Evolutionary conservation across 306 rosid genomes (phyloP).

Genomic region (Neltuma alba): DNA sequence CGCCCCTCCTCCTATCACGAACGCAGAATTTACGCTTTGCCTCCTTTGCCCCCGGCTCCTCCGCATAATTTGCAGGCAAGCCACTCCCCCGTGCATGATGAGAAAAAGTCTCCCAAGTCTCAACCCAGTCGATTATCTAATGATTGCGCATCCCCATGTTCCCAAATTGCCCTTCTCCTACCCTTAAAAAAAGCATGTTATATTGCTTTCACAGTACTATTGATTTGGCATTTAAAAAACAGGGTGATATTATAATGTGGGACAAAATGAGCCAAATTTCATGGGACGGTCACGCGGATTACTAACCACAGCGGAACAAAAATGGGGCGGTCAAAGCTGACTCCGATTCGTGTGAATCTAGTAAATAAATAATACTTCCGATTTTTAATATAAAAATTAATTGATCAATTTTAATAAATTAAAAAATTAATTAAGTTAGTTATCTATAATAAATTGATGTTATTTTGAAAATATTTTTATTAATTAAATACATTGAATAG

Average conservation of each 20-base stretch:
- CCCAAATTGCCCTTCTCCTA: neutral
- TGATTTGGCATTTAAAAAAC: no score
- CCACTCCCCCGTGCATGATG: neutral
- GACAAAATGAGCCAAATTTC: neutral
- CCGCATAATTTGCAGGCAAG: neutral
- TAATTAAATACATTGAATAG: no score
- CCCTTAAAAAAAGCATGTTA: neutral
- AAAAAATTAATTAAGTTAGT: no score
- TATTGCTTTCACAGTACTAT: neutral
- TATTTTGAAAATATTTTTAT: no score
- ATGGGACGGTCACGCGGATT: neutral
- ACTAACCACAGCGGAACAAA: neutral
- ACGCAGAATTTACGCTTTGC: neutral
- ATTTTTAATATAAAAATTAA: no score
- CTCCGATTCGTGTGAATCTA: neutral
- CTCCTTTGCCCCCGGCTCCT: neutral
- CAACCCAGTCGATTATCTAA: no score
- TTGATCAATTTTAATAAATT: no score
- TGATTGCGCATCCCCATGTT: neutral
- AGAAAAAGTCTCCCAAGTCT: neutral
- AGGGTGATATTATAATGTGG: neutral
- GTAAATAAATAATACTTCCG: no score
- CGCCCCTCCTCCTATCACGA: neutral
- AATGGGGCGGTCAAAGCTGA: constrained; percentile 12
- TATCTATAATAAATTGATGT: no score